phyloP scores from a whole-genome alignment of 148 eudicot genomes.

The Fallopia convolvulus region DNA sequence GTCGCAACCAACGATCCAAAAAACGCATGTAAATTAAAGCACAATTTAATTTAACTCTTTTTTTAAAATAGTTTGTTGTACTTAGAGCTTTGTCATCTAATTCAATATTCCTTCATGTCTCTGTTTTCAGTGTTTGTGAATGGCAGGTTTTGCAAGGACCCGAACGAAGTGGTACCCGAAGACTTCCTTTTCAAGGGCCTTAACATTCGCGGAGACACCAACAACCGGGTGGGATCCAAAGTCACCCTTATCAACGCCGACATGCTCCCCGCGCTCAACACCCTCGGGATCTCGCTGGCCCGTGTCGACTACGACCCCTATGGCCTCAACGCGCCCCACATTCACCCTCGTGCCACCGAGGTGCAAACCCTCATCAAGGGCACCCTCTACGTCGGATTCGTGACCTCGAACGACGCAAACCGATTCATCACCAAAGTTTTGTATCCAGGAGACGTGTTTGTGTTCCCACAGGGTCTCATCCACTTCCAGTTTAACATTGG shows the following conservation, averaged over 20 bases:
- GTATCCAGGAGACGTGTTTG: conserved; percentile 22
- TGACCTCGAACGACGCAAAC: conserved; percentile 18
- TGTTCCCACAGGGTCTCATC: conserved; percentile 23
- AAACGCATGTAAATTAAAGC: neutral
- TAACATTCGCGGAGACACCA: neutral
- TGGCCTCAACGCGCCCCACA: conserved; percentile 15
- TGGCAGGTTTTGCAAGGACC: conserved; percentile 11
- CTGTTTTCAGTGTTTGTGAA: conserved; percentile 12
- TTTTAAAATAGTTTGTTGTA: no score
- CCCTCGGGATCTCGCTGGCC: conserved; percentile 9
- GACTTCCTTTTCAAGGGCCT: conserved; percentile 13
- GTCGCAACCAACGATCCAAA: conserved; percentile 1
- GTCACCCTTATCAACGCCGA: conserved; percentile 3
- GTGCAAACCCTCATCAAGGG: conserved; percentile 12
- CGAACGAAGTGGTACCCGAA: neutral
- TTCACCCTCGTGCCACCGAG: conserved; percentile 14
- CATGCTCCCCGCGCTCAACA: conserved; percentile 2
- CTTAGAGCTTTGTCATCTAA: neutral
- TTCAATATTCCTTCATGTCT: no score
- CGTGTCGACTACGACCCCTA: conserved; percentile 13
- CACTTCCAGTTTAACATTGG: conserved; percentile 26
- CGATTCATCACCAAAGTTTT: conserved; percentile 17
- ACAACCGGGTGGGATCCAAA: conserved; percentile 8
- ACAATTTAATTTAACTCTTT: neutral
- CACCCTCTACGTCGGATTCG: conserved; percentile 13